These are phyloP conservation scores for Anacardium occidentale DNA, from an alignment of 345 rosid genomes.

Conservation along the genomic window DNA sequence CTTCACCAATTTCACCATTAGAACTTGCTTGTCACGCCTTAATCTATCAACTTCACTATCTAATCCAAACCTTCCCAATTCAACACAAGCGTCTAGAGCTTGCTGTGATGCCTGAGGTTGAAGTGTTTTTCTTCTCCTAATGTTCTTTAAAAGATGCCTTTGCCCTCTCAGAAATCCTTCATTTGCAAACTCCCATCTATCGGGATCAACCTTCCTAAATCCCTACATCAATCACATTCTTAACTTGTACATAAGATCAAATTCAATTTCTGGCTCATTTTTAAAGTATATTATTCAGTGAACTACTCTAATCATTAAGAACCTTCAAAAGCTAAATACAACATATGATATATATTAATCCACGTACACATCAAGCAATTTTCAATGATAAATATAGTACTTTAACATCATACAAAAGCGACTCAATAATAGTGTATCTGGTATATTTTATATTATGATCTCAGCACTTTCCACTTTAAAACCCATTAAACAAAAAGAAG, in stretches of 20 bases:
- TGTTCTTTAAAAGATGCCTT: slow-evolving; percentile 58
- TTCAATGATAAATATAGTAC: neutral
- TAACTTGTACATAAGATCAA: slow-evolving; percentile 17
- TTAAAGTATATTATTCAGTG: too few species aligned
- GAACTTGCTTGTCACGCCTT: slow-evolving; percentile 59
- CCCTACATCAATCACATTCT: slow-evolving; percentile 55
- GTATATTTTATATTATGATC: slow-evolving; percentile 1
- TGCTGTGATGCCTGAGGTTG: slow-evolving; percentile 41
- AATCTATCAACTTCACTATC: slow-evolving; percentile 58
- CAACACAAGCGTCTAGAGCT: slow-evolving; percentile 57
- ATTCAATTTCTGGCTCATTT: neutral
- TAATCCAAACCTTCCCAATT: slow-evolving; percentile 59
- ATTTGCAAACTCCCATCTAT: slow-evolving; percentile 86
- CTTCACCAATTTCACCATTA: slow-evolving; percentile 62
- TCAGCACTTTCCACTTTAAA: slow-evolving; percentile 18
- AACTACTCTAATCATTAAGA: neutral
- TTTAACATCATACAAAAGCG: neutral
- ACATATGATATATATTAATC: neutral
- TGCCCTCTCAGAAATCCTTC: slow-evolving; percentile 75
- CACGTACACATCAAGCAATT: neutral
- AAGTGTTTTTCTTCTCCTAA: slow-evolving; percentile 54
- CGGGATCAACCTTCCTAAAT: slow-evolving; percentile 93
- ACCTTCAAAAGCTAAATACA: slow-evolving; percentile 3
- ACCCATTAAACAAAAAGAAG: slow-evolving; percentile 17
- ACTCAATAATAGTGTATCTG: slow-evolving; percentile 8